phyloP scores from a whole-genome alignment of 768 basidiomycete genomes.

The Cystobasidium tubakii region DNA sequence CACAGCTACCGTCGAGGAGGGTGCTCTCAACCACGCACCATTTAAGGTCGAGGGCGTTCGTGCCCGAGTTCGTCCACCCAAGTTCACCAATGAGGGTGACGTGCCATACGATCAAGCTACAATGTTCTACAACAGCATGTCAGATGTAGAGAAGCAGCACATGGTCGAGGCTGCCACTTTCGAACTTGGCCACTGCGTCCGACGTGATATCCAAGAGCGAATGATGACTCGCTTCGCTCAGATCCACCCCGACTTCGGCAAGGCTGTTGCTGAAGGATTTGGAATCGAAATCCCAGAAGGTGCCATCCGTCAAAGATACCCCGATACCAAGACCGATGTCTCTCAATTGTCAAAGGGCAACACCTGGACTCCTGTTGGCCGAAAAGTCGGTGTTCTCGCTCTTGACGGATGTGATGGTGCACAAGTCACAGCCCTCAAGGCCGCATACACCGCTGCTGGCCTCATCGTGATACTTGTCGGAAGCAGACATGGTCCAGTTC shows the following conservation, averaged over 20 bases:
- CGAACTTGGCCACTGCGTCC: conserved; percentile 77
- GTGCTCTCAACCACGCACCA: conserved; percentile 36
- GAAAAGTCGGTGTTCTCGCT: conserved; percentile 67
- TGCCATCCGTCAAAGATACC: conserved; percentile 3
- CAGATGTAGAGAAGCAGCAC: conserved; percentile 64
- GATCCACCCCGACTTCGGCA: conserved; percentile 69
- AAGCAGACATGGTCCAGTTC: conserved; percentile 59
- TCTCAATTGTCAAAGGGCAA: conserved; percentile 40
- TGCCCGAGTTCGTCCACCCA: conserved; percentile 51
- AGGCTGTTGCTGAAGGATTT: conserved; percentile 62
- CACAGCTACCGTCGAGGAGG: conserved; percentile 39
- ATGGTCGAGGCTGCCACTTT: conserved; percentile 67
- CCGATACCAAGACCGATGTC: conserved; percentile 29
- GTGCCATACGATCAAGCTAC: conserved; percentile 67
- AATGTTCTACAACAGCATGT: conserved; percentile 77
- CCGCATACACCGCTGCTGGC: conserved; percentile 55
- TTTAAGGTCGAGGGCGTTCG: conserved; percentile 55
- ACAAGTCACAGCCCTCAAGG: conserved; percentile 60
- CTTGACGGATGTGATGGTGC: conserved; percentile 66
- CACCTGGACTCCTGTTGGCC: conserved; percentile 54
- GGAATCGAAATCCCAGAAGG: conserved; percentile 57
- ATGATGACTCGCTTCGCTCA: conserved; percentile 66
- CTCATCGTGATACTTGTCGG: conserved; percentile 65
- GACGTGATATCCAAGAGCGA: conserved; percentile 62
- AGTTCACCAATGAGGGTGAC: conserved; percentile 54